Percentiles rank a stretch among this genome's conserved stretches.
phyloP scores from a whole-genome alignment of 2,329 filamentous ascomycete species.

The Cercospora janseana region DNA sequence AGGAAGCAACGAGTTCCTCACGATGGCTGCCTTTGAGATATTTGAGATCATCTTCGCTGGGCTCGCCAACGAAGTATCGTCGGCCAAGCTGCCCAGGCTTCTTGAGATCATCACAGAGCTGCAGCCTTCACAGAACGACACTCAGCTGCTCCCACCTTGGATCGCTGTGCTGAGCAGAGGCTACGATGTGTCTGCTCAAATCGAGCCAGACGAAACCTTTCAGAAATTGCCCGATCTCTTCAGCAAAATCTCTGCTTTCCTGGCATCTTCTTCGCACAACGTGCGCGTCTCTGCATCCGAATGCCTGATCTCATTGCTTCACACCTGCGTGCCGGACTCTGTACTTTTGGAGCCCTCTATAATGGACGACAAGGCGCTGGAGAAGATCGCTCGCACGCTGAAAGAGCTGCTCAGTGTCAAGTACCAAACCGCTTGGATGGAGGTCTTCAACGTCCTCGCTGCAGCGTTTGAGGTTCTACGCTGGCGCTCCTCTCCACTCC shows the following conservation, averaged over 20 bases:
- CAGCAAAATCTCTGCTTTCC: conserved; percentile 72
- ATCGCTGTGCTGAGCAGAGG: conserved; percentile 91
- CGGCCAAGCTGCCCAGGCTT: conserved; percentile 81
- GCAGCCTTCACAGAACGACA: conserved; percentile 88
- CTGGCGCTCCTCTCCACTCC: conserved; percentile 78
- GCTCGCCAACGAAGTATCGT: conserved; percentile 83
- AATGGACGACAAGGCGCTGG: conserved; percentile 85
- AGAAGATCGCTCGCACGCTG: conserved; percentile 72
- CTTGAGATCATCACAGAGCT: conserved; percentile 90
- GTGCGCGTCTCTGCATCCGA: conserved; percentile 93
- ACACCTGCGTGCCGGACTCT: conserved; percentile 79
- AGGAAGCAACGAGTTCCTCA: conserved; percentile 91
- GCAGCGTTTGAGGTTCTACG: conserved; percentile 83
- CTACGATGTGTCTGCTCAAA: conserved; percentile 87
- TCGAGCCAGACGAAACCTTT: conserved; percentile 88
- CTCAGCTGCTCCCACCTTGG: conserved; percentile 92
- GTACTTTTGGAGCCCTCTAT: conserved; percentile 86
- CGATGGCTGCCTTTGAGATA: conserved; percentile 93
- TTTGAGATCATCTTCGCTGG: conserved; percentile 96
- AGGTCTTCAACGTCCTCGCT: conserved; percentile 84
- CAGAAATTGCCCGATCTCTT: conserved; percentile 85
- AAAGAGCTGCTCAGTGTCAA: conserved; percentile 79
- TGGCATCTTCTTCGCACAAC: conserved; percentile 84
- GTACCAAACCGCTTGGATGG: conserved; percentile 90
- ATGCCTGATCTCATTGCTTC: conserved; percentile 88